Conservation (phyloP, 2,329 filamentous ascomycete genomes). For the Xylariaceae sp. region DNA sequence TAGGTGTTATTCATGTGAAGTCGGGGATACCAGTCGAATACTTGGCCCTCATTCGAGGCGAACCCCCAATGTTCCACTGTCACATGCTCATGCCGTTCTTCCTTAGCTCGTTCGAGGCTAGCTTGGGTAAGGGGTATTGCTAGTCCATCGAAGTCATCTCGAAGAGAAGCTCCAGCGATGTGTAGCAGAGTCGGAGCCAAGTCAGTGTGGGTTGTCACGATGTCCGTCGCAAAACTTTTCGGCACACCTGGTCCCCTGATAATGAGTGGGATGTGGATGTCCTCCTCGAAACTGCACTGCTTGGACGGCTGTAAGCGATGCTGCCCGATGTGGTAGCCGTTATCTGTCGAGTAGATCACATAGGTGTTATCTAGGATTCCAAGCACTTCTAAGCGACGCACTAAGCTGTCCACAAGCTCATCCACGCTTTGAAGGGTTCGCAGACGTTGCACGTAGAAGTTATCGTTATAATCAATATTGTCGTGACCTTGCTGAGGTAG, state of each 20-base stretch:
- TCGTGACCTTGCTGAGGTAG: conserved; percentile 48
- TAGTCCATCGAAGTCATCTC: conserved; percentile 62
- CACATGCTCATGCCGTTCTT: conserved; percentile 53
- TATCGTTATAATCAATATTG: conserved; percentile 55
- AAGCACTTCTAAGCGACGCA: conserved; percentile 50
- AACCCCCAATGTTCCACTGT: conserved; percentile 56
- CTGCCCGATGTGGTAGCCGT: conserved; percentile 67
- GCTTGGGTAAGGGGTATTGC: conserved; percentile 49
- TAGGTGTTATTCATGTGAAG: conserved; percentile 57
- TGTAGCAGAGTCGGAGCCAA: conserved; percentile 66
- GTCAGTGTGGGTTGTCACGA: conserved; percentile 67
- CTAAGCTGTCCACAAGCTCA: conserved; percentile 57
- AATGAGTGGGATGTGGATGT: conserved; percentile 64
- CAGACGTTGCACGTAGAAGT: conserved; percentile 59
- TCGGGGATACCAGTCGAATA: conserved; percentile 37
- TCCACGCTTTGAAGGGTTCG: conserved; percentile 61
- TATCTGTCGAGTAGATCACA: conserved; percentile 65
- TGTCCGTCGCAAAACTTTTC: conserved; percentile 46
- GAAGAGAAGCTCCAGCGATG: conserved; percentile 49
- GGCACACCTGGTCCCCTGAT: conserved; percentile 62
- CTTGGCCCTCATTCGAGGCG: conserved; percentile 42
- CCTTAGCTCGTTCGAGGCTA: conserved; percentile 25
- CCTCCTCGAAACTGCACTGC: conserved; percentile 63
- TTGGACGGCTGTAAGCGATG: conserved; percentile 66
- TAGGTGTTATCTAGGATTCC: conserved; percentile 58